Evolutionary conservation across 176 grass and related monocot genomes (phyloP).

Genomic region (Pontederia paniculata): DNA sequence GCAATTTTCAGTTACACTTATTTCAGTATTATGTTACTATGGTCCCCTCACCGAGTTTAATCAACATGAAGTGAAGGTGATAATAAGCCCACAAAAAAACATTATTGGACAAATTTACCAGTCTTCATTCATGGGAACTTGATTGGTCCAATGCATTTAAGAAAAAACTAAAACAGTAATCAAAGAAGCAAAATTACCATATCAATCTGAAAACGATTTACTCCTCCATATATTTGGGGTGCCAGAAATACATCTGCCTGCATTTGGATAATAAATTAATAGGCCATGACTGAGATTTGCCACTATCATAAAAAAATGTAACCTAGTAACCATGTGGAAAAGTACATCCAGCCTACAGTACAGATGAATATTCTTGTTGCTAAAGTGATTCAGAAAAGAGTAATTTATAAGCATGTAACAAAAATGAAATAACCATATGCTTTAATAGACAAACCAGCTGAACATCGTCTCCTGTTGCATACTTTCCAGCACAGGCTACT

Average conservation of each 20-base stretch:
- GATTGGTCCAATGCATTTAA: neutral
- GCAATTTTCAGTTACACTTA: too few species aligned
- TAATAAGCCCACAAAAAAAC: too few species aligned
- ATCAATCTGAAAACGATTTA: slow-evolving; percentile 39
- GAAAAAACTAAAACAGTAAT: neutral
- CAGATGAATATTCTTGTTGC: too few species aligned
- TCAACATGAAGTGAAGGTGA: too few species aligned
- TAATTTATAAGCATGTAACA: slow-evolving; percentile 6
- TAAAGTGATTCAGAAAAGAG: neutral
- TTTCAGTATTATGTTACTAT: too few species aligned
- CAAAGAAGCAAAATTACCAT: slow-evolving; percentile 27
- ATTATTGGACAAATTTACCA: too few species aligned
- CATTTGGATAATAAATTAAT: slow-evolving; percentile 17
- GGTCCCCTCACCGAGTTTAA: too few species aligned
- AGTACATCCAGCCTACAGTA: neutral
- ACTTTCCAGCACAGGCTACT: slow-evolving; percentile 51
- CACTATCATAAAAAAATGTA: neutral
- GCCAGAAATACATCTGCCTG: slow-evolving; percentile 84
- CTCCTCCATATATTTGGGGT: slow-evolving; percentile 44
- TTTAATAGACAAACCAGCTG: slow-evolving; percentile 50
- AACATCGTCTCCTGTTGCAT: slow-evolving; percentile 67
- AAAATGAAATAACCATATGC: slow-evolving; percentile 11
- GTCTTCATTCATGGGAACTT: too few species aligned
- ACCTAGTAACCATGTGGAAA: neutral
- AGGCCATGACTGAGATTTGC: neutral